Evolutionary conservation across 2,329 filamentous ascomycete genomes (phyloP).

Genomic region (Claviceps africana): DNA sequence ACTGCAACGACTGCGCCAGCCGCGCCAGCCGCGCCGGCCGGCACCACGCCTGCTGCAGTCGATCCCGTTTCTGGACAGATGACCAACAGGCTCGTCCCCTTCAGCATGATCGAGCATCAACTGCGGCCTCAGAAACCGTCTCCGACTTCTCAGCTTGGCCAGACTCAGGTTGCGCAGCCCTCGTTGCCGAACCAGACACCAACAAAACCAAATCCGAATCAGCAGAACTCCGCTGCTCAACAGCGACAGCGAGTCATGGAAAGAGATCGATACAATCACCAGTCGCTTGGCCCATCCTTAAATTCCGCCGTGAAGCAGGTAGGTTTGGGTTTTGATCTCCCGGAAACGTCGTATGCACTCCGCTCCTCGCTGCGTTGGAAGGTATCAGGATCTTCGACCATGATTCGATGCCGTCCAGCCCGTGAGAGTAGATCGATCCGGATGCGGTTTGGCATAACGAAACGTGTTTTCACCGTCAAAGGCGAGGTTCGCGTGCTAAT

Average conservation of each 20-base stretch:
- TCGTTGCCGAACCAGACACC: constrained; percentile 5
- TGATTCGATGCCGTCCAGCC: background rate
- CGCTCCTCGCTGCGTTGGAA: background rate
- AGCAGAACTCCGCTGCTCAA: constrained; percentile 10
- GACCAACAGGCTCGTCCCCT: background rate
- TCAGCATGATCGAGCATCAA: background rate
- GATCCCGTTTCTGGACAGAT: background rate
- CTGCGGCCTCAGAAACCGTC: constrained; percentile 8
- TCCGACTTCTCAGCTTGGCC: background rate
- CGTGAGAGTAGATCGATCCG: background rate
- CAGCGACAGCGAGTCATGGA: constrained; percentile 16
- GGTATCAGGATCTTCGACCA: background rate
- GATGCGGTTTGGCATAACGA: background rate
- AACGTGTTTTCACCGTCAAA: background rate
- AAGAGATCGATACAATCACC: constrained; percentile 43
- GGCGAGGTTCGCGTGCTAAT: background rate
- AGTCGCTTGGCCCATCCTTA: constrained; percentile 52
- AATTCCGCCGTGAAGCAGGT: constrained; percentile 58
- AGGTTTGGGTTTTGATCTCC: constrained; percentile 15
- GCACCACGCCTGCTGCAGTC: background rate
- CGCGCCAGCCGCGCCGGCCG: background rate
- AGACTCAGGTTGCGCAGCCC: constrained; percentile 6
- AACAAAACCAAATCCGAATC: constrained; percentile 6
- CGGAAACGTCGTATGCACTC: background rate
- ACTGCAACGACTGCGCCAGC: background rate